These are phyloP conservation scores for Falciphora oryzae DNA, from an alignment of 2,329 filamentous ascomycete genomes.

Conservation along the genomic window DNA sequence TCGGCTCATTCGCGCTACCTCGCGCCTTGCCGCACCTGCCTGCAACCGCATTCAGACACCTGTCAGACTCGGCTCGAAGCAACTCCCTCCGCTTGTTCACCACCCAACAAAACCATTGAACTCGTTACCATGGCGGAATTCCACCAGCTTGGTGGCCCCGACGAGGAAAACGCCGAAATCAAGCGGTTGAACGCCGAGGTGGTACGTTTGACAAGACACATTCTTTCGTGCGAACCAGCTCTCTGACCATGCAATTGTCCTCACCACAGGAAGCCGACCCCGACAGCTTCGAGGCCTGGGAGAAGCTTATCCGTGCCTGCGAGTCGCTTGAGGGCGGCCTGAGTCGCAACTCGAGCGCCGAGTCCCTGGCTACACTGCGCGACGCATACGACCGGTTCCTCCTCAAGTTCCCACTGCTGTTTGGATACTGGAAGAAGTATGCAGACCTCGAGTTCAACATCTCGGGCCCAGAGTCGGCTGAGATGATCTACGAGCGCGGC, in stretches of 20 bases:
- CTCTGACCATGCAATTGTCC: not conserved
- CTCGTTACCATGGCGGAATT: conserved; percentile 62
- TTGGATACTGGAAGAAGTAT: conserved; percentile 99
- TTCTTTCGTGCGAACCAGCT: not conserved
- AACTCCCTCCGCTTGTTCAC: not conserved
- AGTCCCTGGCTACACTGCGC: conserved; percentile 81
- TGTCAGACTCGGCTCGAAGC: not conserved
- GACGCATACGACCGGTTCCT: conserved; percentile 90
- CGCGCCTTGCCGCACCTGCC: not conserved
- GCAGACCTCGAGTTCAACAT: conserved; percentile 97
- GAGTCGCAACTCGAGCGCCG: conserved; percentile 93
- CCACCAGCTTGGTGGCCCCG: conserved; percentile 61
- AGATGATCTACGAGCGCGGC: conserved; percentile 96
- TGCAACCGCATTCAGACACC: not conserved
- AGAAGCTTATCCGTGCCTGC: conserved; percentile 78
- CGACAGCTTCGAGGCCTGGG: conserved; percentile 93
- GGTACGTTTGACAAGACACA: conserved; percentile 46
- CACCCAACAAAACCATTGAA: not conserved
- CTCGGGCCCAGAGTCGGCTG: conserved; percentile 90
- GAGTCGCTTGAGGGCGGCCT: conserved; percentile 87
- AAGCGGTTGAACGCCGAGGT: conserved; percentile 72
- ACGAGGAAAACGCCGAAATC: conserved; percentile 78
- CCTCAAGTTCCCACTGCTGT: conserved; percentile 88
- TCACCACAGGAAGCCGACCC: conserved; percentile 55
- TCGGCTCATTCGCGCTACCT: not conserved